Base-by-base conservation (phyloP, 73 alveolate genomes). In the Blepharisma stoltei region DNA sequence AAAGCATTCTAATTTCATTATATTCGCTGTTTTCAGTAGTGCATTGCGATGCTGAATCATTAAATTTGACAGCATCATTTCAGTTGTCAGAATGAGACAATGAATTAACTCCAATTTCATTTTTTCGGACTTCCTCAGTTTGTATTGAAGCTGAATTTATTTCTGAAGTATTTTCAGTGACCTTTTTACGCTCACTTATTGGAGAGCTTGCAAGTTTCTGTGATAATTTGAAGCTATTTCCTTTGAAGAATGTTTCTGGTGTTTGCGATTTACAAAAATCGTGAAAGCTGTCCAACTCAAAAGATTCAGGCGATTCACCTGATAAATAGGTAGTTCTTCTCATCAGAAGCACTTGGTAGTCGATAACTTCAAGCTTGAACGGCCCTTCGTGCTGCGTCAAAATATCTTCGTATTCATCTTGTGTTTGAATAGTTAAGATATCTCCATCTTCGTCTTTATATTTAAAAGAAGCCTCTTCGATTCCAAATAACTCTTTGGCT, bases 351-450 rank as follows among this genome's bases (percentile, higher is more conserved):
- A 52, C 23, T 52, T 52, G 27, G n/a, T 11, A 14, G n/a, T 52
- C 66, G 2, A 52, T 52, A 52, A 52, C 66, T 52, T 52, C 66
- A 14, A 52, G 66, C 23, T 52, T 52, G 66, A 52, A 52, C n/a
- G 66, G 66, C n/a, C 27, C n/a, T 14, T 38, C 11, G 23, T 60
- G 73, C 2, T 8, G 18, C 3, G n/a, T 5, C 2, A 60, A 25
- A 18, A 38, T 38, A 14, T 60, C 73, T 60, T 60, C 49, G 46
- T 60, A 60, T 60, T 60, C 73, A 1, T 60, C 73, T 25, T 60
- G 73, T 8, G 46, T 60, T 11, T 20, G 18, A 60, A 60, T 18
- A 14, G 37, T 14, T 8, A 60, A 2, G 18, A 18, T 38, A 25
- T 60, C 49, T 9, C 46, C 46, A 20, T 60, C 73, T 14, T 18